Percentiles rank a stretch among this genome's conserved stretches.
These are phyloP conservation scores for Scheffersomyces coipomensis DNA, from an alignment of 805 yeast genomes.

Conservation along the genomic window DNA sequence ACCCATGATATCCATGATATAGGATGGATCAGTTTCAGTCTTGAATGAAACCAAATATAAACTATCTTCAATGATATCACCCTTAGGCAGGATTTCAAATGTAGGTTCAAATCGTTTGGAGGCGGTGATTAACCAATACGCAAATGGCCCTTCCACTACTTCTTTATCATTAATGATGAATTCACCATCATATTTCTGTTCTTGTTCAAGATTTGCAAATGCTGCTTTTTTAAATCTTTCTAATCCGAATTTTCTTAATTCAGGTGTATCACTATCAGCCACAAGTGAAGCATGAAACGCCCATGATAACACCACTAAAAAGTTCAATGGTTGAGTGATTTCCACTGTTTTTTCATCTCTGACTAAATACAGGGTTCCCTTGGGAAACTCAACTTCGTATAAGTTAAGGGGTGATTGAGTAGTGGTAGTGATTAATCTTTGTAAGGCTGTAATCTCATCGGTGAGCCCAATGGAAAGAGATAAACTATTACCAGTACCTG, in stretches of 20 bases:
- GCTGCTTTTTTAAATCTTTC: constrained; percentile 75
- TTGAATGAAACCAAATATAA: constrained; percentile 50
- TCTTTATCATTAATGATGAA: constrained; percentile 14
- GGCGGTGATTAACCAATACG: constrained; percentile 60
- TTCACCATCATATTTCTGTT: constrained; percentile 53
- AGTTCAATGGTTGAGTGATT: constrained; percentile 20
- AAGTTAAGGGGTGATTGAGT: constrained; percentile 37
- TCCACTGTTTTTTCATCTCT: constrained; percentile 15
- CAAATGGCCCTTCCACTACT: constrained; percentile 39
- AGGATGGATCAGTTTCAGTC: constrained; percentile 21
- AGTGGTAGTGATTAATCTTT: constrained; percentile 15
- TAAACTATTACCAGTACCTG: constrained; percentile 87
- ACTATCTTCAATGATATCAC: constrained; percentile 39
- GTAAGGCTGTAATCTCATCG: constrained; percentile 14
- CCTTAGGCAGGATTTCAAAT: constrained; percentile 62
- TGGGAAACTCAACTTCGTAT: constrained; percentile 45
- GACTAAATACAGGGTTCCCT: constrained; percentile 18
- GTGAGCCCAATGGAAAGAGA: constrained; percentile 55
- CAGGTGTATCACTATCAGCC: constrained; percentile 73
- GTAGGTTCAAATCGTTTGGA: constrained; percentile 57
- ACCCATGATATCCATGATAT: constrained; percentile 53
- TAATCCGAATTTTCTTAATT: constrained; percentile 60
- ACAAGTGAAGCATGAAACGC: constrained; percentile 85
- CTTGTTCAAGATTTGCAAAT: constrained; percentile 42
- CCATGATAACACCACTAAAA: constrained; percentile 75